Conservation (phyloP, 768 basidiomycete species). For the Paxillus rubicundulus region DNA sequence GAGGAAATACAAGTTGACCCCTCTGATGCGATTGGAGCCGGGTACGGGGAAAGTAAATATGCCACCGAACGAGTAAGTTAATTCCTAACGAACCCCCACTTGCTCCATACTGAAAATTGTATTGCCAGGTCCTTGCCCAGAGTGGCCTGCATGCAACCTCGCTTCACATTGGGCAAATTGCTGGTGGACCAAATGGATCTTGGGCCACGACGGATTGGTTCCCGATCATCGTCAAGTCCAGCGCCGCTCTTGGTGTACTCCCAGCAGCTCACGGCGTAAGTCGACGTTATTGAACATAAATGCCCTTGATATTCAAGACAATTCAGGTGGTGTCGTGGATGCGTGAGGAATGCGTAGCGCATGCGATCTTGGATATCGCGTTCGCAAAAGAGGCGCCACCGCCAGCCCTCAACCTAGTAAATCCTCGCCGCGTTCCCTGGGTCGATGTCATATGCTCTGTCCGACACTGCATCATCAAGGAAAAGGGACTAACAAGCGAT, state of each 20-base stretch:
- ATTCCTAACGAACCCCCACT: neutral
- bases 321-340: constrained; percentile 42
- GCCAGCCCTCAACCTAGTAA: constrained; percentile 36
- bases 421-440: constrained; percentile 38
- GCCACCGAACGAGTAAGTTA: constrained; percentile 36
- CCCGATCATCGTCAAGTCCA: constrained; percentile 40
- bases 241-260: constrained; percentile 25
- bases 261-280: constrained; percentile 36
- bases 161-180: constrained; percentile 47
- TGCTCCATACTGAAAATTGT: neutral
- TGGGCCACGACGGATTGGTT: constrained; percentile 50
- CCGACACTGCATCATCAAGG: constrained; percentile 14
- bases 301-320: neutral
- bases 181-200: constrained; percentile 39
- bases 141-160: constrained; percentile 37
- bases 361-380: constrained; percentile 31
- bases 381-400: constrained; percentile 16
- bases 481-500: neutral
- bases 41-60: constrained; percentile 50
- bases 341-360: constrained; percentile 38
- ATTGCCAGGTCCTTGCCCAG: constrained; percentile 34
- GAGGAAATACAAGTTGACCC: constrained; percentile 35
- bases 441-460: constrained; percentile 27
- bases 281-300: neutral
- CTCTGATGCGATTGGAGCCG: constrained; percentile 35